A percentile compares a stretch with the other conserved stretches of the same genome.
Conservation (phyloP, 2,329 filamentous ascomycete genomes). For the Xylaria sp. region DNA sequence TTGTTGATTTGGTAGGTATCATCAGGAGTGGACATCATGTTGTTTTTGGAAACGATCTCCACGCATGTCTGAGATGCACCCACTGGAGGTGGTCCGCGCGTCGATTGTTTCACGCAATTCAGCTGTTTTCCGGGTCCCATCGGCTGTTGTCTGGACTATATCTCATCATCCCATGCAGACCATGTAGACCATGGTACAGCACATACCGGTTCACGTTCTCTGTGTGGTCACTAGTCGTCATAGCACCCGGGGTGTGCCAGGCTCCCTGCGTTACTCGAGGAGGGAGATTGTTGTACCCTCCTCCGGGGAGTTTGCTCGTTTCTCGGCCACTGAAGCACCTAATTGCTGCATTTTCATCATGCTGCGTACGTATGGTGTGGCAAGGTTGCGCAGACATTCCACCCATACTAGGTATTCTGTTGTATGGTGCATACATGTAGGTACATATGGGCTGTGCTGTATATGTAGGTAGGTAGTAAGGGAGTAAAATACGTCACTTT, state of each 20-base stretch:
- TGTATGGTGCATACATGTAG: too few relatives aligned
- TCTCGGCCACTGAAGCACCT: slow-evolving; percentile 3
- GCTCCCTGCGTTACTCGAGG: slow-evolving; percentile 1
- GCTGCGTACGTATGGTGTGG: background rate
- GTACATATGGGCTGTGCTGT: too few relatives aligned
- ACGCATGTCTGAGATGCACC: background rate
- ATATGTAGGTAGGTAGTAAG: background rate
- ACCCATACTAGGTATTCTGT: background rate
- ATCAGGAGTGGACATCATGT: slow-evolving; percentile 3
- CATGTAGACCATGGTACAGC: too few relatives aligned
- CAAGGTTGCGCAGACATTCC: background rate
- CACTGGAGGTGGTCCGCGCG: slow-evolving; percentile 12
- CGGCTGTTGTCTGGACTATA: slow-evolving; percentile 2
- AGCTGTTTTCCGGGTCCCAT: background rate
- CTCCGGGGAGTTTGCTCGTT: background rate
- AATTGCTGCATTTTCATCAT: slow-evolving; percentile 6
- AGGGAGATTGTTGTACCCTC: background rate
- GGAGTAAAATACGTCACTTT: slow-evolving; percentile 2
- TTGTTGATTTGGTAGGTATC: too few relatives aligned
- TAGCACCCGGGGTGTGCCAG: slow-evolving; percentile 3
- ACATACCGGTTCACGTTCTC: too few relatives aligned
- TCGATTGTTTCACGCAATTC: slow-evolving; percentile 7
- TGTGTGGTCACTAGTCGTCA: slow-evolving; percentile 7
- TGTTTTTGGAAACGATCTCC: slow-evolving; percentile 13
- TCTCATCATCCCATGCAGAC: background rate